These are phyloP conservation scores for Candida schatavii DNA, from an alignment of 805 yeast genomes.

Conservation along the genomic window DNA sequence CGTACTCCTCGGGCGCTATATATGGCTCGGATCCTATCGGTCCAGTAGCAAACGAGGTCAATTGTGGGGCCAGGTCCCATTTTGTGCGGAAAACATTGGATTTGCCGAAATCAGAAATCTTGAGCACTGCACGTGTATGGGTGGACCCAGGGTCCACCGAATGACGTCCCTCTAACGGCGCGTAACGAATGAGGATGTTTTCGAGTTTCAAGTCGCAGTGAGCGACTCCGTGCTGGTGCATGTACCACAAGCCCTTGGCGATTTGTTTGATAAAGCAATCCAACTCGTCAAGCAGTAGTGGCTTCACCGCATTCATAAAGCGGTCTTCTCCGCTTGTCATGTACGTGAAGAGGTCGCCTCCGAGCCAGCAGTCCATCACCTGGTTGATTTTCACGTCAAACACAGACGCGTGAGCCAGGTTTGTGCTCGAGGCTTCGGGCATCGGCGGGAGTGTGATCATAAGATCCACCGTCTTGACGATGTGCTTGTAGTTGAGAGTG, in stretches of 20 bases:
- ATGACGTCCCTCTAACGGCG: slow-evolving; percentile 6
- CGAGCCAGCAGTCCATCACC: slow-evolving; percentile 38
- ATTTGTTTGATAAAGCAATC: slow-evolving; percentile 91
- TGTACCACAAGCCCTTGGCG: slow-evolving; percentile 73
- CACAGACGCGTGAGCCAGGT: neutral
- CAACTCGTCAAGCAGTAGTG: slow-evolving; percentile 51
- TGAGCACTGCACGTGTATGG: slow-evolving; percentile 18
- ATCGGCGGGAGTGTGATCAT: slow-evolving; percentile 38
- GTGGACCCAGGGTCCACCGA: neutral
- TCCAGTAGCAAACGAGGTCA: slow-evolving; percentile 59
- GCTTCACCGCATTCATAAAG: slow-evolving; percentile 9
- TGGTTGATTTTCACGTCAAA: slow-evolving; percentile 20
- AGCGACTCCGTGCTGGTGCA: slow-evolving; percentile 91
- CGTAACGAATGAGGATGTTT: slow-evolving; percentile 54
- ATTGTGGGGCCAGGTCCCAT: slow-evolving; percentile 54
- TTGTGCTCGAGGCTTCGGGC: slow-evolving; percentile 6
- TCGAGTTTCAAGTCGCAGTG: slow-evolving; percentile 93
- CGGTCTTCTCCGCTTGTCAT: slow-evolving; percentile 15
- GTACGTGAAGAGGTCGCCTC: slow-evolving; percentile 36
- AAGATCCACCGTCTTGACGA: slow-evolving; percentile 74
- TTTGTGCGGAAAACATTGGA: slow-evolving; percentile 88
- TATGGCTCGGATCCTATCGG: slow-evolving; percentile 85
- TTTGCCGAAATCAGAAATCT: slow-evolving; percentile 77
- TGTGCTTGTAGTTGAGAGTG: slow-evolving; percentile 70
- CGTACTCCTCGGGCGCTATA: slow-evolving; percentile 87